Conservation (phyloP, 2,329 filamentous ascomycete species). For the Fusarium neocosmosporiellum region DNA sequence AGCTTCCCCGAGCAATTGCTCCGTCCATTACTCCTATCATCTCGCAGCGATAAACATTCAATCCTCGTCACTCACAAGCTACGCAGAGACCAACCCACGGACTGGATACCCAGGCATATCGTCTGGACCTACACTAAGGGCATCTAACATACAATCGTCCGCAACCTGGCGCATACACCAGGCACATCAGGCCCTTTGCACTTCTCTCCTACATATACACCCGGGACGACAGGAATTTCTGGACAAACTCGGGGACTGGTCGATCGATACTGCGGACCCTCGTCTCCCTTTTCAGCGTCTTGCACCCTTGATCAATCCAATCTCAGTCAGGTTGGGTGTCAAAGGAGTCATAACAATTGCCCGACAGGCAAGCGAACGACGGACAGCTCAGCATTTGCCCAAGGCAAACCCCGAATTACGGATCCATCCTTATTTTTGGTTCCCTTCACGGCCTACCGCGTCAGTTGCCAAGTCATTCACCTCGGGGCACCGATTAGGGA, state of each 20-base stretch:
- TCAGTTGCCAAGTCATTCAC: slow-evolving; percentile 2
- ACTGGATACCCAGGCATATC: slow-evolving; percentile 2
- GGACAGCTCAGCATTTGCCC: slow-evolving; percentile 31
- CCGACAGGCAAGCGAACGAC: slow-evolving; percentile 26
- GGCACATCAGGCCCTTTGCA: slow-evolving; percentile 12
- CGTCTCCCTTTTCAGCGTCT: slow-evolving; percentile 17
- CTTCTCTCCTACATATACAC: slow-evolving; percentile 10
- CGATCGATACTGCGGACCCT: slow-evolving; percentile 20
- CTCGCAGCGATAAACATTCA: background rate
- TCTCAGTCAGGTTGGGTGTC: slow-evolving; percentile 29
- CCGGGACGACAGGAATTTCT: slow-evolving; percentile 16
- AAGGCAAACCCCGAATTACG: slow-evolving; percentile 22
- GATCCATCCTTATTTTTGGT: slow-evolving; percentile 15
- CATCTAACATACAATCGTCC: slow-evolving; percentile 14
- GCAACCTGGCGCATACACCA: slow-evolving; percentile 3
- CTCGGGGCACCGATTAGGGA: slow-evolving; percentile 29
- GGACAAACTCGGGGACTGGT: slow-evolving; percentile 21
- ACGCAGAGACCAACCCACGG: background rate
- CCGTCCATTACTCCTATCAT: slow-evolving; percentile 25
- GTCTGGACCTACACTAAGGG: slow-evolving; percentile 10
- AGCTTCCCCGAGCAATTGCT: slow-evolving; percentile 23
- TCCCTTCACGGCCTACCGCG: slow-evolving; percentile 13
- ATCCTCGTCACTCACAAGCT: background rate
- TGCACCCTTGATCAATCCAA: slow-evolving; percentile 10
- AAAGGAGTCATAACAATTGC: slow-evolving; percentile 29